Conservation (phyloP, 2,329 filamentous ascomycete species). For the Penicillium sp. region DNA sequence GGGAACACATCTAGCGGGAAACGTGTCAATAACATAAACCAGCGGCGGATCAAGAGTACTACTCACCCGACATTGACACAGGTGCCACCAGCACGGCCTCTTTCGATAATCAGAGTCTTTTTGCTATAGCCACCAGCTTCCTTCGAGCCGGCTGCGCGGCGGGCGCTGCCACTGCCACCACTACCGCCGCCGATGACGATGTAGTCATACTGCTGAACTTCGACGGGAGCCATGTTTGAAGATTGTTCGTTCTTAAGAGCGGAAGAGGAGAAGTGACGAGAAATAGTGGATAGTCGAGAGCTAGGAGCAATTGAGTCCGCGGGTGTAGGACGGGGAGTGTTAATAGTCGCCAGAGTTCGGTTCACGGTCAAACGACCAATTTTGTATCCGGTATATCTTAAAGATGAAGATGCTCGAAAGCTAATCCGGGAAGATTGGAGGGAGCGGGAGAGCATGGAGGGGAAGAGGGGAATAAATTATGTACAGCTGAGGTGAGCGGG, state of each 20-base stretch:
- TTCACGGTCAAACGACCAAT: conserved; percentile 17
- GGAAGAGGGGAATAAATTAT: conserved; percentile 17
- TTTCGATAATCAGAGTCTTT: conserved; percentile 54
- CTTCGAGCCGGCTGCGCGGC: conserved; percentile 49
- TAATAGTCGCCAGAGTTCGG: conserved; percentile 29
- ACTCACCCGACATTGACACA: conserved; percentile 58
- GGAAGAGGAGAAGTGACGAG: conserved; percentile 44
- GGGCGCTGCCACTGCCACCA: conserved; percentile 52
- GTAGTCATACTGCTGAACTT: conserved; percentile 54
- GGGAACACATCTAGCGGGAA: conserved; percentile 48
- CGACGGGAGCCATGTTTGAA: conserved; percentile 49
- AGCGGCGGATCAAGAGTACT: not conserved
- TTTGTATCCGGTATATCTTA: conserved; percentile 10
- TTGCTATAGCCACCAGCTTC: conserved; percentile 44
- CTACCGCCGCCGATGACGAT: conserved; percentile 58
- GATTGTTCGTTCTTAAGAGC: conserved; percentile 12
- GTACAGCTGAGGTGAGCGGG: conserved; percentile 14
- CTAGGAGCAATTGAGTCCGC: conserved; percentile 15
- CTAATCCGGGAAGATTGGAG: conserved; percentile 23
- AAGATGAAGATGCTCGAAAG: conserved; percentile 22
- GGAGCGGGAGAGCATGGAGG: conserved; percentile 27
- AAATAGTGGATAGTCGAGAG: conserved; percentile 42
- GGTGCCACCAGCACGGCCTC: conserved; percentile 50
- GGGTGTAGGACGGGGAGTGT: conserved; percentile 16
- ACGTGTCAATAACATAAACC: not conserved